These are phyloP conservation scores for Leccinum uliginosum DNA, from an alignment of 768 basidiomycete species.

Conservation along the genomic window DNA sequence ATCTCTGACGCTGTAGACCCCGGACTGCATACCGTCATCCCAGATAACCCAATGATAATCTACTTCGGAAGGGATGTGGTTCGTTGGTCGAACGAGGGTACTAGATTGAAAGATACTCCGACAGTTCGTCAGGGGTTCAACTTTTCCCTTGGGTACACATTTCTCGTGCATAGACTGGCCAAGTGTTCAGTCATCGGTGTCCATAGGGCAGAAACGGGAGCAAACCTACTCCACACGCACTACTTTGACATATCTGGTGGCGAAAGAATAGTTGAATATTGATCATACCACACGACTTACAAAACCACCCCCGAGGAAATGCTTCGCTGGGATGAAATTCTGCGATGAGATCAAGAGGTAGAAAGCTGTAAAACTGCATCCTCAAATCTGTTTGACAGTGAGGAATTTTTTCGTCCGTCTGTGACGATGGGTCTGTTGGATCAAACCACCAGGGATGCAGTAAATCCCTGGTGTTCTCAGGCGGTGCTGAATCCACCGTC, in stretches of 20 bases:
- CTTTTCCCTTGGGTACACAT: constrained; percentile 10
- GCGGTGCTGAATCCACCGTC: background rate
- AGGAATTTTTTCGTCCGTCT: constrained; percentile 12
- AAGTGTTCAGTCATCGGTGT: constrained; percentile 7
- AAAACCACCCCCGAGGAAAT: constrained; percentile 48
- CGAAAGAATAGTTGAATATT: constrained; percentile 45
- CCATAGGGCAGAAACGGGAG: background rate
- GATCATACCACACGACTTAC: constrained; percentile 43
- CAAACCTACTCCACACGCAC: constrained; percentile 36
- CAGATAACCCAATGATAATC: constrained; percentile 12
- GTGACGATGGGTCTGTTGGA: constrained; percentile 3
- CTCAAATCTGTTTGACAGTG: constrained; percentile 21
- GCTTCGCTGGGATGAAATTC: constrained; percentile 28
- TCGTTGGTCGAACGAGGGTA: constrained; percentile 15
- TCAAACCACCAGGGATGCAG: constrained; percentile 23
- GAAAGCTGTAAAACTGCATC: constrained; percentile 25
- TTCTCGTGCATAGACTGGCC: constrained; percentile 9
- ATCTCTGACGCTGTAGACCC: constrained; percentile 19
- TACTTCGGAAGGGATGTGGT: constrained; percentile 17
- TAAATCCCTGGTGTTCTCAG: background rate
- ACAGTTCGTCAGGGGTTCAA: constrained; percentile 19
- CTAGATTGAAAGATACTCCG: constrained; percentile 17
- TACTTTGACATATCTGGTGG: constrained; percentile 42
- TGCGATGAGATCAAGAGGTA: constrained; percentile 30
- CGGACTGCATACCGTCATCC: constrained; percentile 31